Evolutionary conservation across 331 rosid genomes (phyloP).

Genomic region (Saraca asoca): DNA sequence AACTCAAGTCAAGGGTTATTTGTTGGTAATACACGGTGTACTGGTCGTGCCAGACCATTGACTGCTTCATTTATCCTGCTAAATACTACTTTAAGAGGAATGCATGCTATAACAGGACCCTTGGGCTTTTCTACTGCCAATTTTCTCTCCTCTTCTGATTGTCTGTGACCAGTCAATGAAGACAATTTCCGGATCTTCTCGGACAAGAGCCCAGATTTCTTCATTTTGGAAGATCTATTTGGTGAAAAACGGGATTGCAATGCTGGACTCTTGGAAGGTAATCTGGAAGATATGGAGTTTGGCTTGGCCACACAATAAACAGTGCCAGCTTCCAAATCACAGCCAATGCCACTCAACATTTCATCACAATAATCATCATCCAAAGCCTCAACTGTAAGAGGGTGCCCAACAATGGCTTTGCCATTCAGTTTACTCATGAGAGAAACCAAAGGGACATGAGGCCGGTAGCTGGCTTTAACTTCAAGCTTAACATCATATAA

Average conservation of each 20-base stretch:
- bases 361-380: conserved; percentile 58
- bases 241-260: conserved; percentile 30
- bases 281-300: conserved; percentile 38
- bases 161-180: conserved; percentile 68
- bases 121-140: conserved; percentile 58
- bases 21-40: conserved; percentile 46
- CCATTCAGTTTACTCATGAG: conserved; percentile 85
- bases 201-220: conserved; percentile 63
- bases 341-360: conserved; percentile 40
- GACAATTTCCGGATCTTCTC: conserved; percentile 86
- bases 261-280: conserved; percentile 42
- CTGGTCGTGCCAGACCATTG: conserved; percentile 63
- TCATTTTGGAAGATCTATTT: conserved; percentile 53
- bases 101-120: conserved; percentile 81
- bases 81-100: conserved; percentile 81
- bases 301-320: conserved; percentile 33
- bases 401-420: conserved; percentile 93
- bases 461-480: conserved; percentile 72
- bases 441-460: conserved; percentile 89
- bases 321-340: conserved; percentile 40
- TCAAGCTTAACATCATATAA: conserved; percentile 71
- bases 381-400: conserved; percentile 70
- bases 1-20: conserved; percentile 31
- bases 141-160: conserved; percentile 57
- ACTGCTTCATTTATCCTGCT: conserved; percentile 88